Percentiles rank a stretch among this genome's conserved stretches.
These are phyloP conservation scores for Ocimum tenuiflorum DNA, from an alignment of 257 asterid species.

Conservation along the genomic window DNA sequence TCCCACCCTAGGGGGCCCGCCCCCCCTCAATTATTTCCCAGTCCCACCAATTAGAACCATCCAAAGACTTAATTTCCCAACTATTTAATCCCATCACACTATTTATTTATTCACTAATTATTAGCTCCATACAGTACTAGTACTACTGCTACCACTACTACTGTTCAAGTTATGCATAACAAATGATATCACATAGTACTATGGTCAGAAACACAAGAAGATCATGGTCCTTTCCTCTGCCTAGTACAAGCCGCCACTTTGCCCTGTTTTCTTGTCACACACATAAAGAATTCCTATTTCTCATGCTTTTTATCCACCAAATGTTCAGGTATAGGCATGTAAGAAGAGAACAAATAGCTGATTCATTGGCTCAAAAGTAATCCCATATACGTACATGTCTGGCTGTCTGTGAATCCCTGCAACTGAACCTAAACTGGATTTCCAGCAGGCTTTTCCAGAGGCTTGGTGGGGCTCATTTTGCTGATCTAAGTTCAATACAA, in stretches of 20 bases:
- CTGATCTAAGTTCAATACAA: constrained; percentile 25
- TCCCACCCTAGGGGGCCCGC: constrained; percentile 18
- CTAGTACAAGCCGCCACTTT: constrained; percentile 37
- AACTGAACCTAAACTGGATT: constrained; percentile 51
- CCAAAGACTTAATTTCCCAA: constrained; percentile 27
- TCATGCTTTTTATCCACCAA: too few species aligned
- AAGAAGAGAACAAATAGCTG: background rate
- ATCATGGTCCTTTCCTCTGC: constrained; percentile 23
- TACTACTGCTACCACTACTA: background rate
- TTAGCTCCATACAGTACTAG: background rate
- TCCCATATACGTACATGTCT: background rate
- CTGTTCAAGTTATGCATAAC: too few species aligned
- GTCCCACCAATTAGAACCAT: constrained; percentile 36
- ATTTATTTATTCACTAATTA: background rate
- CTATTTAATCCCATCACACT: background rate
- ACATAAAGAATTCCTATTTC: too few species aligned
- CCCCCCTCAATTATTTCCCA: constrained; percentile 41
- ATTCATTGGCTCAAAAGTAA: background rate
- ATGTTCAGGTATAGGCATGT: too few species aligned
- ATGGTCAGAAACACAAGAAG: constrained; percentile 6
- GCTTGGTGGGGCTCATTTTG: constrained; percentile 45
- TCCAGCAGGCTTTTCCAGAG: constrained; percentile 63
- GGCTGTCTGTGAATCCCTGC: constrained; percentile 40
- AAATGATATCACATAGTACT: background rate
- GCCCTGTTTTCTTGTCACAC: too few species aligned